phyloP scores from a whole-genome alignment of 2,329 filamentous ascomycete species.

The Cryphonectria radicalis region DNA sequence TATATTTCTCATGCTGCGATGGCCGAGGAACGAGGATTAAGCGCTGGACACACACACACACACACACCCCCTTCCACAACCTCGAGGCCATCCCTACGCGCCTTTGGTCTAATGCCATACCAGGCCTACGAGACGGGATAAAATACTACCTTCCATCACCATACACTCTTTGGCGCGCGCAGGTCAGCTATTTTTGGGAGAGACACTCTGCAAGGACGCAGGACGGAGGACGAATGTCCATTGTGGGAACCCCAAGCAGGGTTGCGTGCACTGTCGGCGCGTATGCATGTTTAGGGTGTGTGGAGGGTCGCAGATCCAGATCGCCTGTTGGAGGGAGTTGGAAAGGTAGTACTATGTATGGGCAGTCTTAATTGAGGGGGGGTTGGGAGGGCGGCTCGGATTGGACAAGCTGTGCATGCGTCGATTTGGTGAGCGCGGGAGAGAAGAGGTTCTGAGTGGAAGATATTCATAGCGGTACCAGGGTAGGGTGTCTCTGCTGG shows the following conservation, averaged over 20 bases:
- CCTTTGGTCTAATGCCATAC: slow-evolving; percentile 13
- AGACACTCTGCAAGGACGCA: slow-evolving; percentile 1
- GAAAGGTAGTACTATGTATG: no score
- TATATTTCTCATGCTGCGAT: neutral
- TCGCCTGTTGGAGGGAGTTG: neutral
- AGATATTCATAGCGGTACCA: neutral
- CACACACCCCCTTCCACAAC: neutral
- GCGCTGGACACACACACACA: slow-evolving; percentile 4
- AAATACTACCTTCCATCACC: neutral
- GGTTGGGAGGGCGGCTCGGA: neutral
- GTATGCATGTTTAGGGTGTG: slow-evolving; percentile 6
- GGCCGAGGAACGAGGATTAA: slow-evolving; percentile 3
- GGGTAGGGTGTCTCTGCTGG: neutral
- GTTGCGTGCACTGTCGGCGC: slow-evolving; percentile 12
- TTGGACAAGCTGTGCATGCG: neutral
- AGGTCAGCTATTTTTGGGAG: neutral
- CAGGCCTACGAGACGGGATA: neutral
- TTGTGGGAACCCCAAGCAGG: neutral
- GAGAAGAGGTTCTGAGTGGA: neutral
- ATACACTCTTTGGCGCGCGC: neutral
- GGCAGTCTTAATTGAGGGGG: neutral
- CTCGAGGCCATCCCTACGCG: neutral
- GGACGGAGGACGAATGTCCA: neutral
- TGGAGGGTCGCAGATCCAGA: neutral
- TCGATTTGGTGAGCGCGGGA: neutral